phyloP scores from a whole-genome alignment of 1,139 yeast genomes.

The Debaryomyces psychrophilus region DNA sequence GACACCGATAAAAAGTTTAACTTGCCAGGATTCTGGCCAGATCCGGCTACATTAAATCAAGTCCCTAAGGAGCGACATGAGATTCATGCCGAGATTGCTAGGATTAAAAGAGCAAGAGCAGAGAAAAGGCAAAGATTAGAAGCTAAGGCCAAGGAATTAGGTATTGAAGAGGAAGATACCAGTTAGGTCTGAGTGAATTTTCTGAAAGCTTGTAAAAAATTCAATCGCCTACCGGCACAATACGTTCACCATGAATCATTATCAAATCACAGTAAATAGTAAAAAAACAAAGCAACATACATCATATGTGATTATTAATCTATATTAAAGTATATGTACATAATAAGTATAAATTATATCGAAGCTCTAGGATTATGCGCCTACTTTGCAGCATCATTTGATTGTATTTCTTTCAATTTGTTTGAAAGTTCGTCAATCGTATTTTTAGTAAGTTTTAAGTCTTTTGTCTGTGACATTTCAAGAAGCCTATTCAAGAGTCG shows the following conservation, averaged over 20 bases:
- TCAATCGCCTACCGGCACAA: background rate
- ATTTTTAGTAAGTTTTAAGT: conserved; percentile 25
- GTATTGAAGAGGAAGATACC: conserved; percentile 46
- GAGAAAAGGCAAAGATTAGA: conserved; percentile 78
- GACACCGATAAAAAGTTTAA: conserved; percentile 88
- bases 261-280: conserved; percentile 1
- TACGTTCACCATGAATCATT: background rate
- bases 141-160: conserved; percentile 68
- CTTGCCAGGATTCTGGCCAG: conserved; percentile 98
- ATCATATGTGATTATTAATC: background rate
- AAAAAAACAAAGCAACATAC: background rate
- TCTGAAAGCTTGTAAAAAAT: no score
- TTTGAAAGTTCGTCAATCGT: conserved; percentile 33
- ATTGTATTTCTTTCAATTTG: conserved; percentile 25
- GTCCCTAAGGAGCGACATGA: conserved; percentile 93
- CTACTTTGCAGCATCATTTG: conserved; percentile 9
- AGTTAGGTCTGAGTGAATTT: background rate
- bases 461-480: conserved; percentile 25
- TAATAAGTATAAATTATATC: background rate
- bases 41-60: conserved; percentile 85
- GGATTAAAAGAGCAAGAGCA: conserved; percentile 73
- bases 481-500: conserved; percentile 25
- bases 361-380: background rate
- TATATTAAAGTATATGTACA: conserved; percentile 4
- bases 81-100: conserved; percentile 85